Base-by-base conservation (phyloP, 2,329 filamentous ascomycete genomes). In the Cadophora luteo-olivacea region DNA sequence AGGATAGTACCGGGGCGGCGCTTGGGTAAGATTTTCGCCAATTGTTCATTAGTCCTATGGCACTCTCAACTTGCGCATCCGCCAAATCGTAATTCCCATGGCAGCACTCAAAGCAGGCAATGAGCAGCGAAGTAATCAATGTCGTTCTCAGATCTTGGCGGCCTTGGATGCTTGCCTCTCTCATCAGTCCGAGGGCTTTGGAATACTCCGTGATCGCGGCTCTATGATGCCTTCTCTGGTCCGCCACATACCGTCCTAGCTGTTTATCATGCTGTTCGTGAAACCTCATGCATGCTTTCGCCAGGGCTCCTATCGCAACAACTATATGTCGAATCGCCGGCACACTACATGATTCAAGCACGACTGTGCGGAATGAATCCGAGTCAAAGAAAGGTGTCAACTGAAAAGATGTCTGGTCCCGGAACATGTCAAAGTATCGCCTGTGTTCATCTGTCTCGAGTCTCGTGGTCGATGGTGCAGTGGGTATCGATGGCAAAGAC, bases 11-110 rank as follows among this genome's bases (percentile, higher is more conserved):
- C 7, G 55, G 24, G 8, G 33, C 51, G 14, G 41, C 22, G 14
- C 61, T 25, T 12, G 52, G 61, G 41, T 57, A 7, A 79, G 78
- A 32, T 73, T 76, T 3, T 33, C 55, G 62, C 68, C 69, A 71
- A 16, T 41, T 60, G 48, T 82, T 80, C 68, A 69, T 58, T n/a
- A 73, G 49, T 4, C 33, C 51, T 11, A 70, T 65, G 3, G 63
- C 69, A n/a, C 61, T 71, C 29, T 70, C 64, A n/a, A 71, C 57
- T 29, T 71, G 68, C 4, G 68, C 66, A 32, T 67, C 64, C n/a
- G 69, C 71, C 11, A 69, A 51, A 6, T 52, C 16, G 16, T 65
- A 66, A 22, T 72, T 73, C 7, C 71, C 69, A 60, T 72, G 69
- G 48, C 63, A 58, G 14, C 58, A 61, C 32, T 73, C 71, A 36